phyloP scores from a whole-genome alignment of 2,329 filamentous ascomycete species.

The Ophiocordyceps robertsii region DNA sequence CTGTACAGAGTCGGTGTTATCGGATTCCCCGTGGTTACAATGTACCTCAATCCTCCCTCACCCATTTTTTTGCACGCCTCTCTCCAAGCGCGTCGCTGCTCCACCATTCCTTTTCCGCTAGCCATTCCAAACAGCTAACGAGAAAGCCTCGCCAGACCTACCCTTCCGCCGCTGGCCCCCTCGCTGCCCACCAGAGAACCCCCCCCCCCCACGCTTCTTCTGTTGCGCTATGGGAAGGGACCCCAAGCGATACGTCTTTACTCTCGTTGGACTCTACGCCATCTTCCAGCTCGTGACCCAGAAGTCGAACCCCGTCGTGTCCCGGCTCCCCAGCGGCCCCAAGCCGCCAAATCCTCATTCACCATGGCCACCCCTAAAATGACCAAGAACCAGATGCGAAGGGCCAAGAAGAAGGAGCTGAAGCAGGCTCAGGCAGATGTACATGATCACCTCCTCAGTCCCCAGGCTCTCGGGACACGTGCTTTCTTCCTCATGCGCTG shows the following conservation, averaged over 20 bases:
- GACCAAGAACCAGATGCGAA: slow-evolving; percentile 87
- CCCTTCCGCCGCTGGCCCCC: no score
- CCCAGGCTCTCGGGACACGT: neutral
- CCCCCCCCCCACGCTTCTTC: neutral
- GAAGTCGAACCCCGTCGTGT: slow-evolving; percentile 14
- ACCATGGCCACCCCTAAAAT: slow-evolving; percentile 57
- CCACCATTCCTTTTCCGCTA: no score
- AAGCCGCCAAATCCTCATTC: slow-evolving; percentile 11
- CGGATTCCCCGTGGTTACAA: no score
- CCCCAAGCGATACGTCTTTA: slow-evolving; percentile 22
- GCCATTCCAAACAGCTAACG: no score
- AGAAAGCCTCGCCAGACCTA: no score
- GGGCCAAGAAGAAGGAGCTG: slow-evolving; percentile 88
- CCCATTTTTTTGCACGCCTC: no score
- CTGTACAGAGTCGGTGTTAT: no score
- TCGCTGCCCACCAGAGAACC: neutral
- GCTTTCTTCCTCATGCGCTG: neutral
- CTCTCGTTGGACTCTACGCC: slow-evolving; percentile 20
- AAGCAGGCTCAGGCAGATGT: slow-evolving; percentile 55
- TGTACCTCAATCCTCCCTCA: no score
- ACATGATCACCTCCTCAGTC: slow-evolving; percentile 1
- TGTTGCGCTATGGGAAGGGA: slow-evolving; percentile 19
- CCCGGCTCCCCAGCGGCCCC: slow-evolving; percentile 9
- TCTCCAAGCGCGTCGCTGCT: no score
- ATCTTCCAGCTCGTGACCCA: slow-evolving; percentile 23